Evolutionary conservation across 2,329 filamentous ascomycete species (phyloP), one percentile per base, ranked within the genome.

Genomic region (Aspergillus calidoustus): DNA sequence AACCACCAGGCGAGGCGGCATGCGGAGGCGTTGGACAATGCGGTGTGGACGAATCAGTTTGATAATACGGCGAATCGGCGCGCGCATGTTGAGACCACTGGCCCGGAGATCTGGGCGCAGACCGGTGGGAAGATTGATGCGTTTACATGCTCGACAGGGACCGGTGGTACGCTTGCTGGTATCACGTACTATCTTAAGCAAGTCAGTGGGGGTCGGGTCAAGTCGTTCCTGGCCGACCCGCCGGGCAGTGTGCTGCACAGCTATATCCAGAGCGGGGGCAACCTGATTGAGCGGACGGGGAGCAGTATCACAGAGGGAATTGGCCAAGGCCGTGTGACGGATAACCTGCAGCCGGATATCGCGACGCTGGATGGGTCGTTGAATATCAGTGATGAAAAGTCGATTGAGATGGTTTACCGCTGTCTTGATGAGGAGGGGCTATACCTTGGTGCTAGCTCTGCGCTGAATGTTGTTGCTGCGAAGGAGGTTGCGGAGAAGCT

Each of bases 21-120:
- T 79, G 95, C 95, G n/a, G 93, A 95, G 76, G 78, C 83, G 3
- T 80, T 96, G 53, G 89, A 92, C 17, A 95, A 95, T 71, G 93
- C 94, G 8, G 93, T 98, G 15, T 99, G 95, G 95, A 99, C 95
- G 49, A 96, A 99, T 80, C 95, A 99, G 81, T 99, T 99, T 80
- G 95, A 99, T 77, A 99, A 99, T 82, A 88, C 85, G 56, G 95
- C 95, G 57, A 99, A 99, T 80, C 86, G 95, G 56, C 89, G 91
- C 72, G 95, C 95, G 52, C 95, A 99, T 76, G 90, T 98, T 69
- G 94, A 97, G 82, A 98, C 94, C 2, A 99, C 95, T 0, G 95
- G 95, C 0, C 95, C 95, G 0, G 95, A 99, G 80, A 97, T 99
- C 74, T 99, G 95, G 95, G 82, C 88, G 30, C 95, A 99, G 83